Evolutionary conservation across 257 asterid genomes (phyloP), one percentile per base, ranked within the genome.

Genomic region (Solanum ahanhuiri): DNA sequence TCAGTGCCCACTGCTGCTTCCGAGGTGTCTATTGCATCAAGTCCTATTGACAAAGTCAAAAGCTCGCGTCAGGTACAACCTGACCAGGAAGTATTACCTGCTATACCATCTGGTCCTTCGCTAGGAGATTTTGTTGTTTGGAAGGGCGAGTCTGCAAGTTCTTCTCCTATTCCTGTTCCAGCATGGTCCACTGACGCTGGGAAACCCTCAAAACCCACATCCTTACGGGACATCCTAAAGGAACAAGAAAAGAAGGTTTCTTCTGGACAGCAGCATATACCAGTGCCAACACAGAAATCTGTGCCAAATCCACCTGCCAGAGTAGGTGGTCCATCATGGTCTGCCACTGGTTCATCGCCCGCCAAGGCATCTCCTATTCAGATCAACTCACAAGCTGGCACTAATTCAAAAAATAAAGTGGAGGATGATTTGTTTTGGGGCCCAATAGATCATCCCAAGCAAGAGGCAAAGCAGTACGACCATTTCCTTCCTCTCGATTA

Each of bases 361-460:
- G 90, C 94, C 81, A 97, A 94, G 91, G 90, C 97, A 88, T 86
- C 98, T n/a, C 91, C 94, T 58, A 51, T 88, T 58, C 94, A 87
- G 66, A 88, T 83, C 43, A 93, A 89, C 88, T 76, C 88, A n/a
- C 94, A 91, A 86, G 86, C 89, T 89, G 88, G 91, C 83, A 82
- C 95, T 72, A 90, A 81, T 12, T 77, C 93, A 7, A 95, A 94
- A 75, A 89, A 89, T 69, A 92, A 89, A 86, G 93, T 89, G 83
- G 99, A 97, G 81, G 98, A 95, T 88, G 99, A 97, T 91, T 88
- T 96, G 58, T 97, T 97, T 90, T 97, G 99, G 98, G 99, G 98
- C 12, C 94, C 98, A 60, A 30, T 91, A 71, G 99, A 97, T 86
- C 95, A 93, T 88, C 92, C 96, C 79, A 95, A 90, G 87, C 93